Evolutionary conservation across 768 basidiomycete genomes (phyloP).

Genomic region (Tulasnella calospora): DNA sequence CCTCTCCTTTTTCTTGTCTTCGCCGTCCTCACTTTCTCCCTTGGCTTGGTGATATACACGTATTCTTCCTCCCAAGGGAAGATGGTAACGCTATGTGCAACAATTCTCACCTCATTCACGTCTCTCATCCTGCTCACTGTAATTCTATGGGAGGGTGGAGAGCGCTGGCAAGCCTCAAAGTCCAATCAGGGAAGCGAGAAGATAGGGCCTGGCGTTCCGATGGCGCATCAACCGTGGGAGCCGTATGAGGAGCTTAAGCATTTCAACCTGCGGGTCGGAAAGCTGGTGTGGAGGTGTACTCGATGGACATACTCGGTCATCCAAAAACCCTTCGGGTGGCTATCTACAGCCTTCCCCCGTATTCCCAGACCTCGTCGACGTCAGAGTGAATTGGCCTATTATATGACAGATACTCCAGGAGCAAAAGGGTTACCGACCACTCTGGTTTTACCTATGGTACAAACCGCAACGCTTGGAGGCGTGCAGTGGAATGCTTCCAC

Average conservation of each 20-base stretch:
- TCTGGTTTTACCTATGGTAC: neutral
- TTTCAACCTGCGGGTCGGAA: neutral
- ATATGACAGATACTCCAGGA: too few relatives aligned
- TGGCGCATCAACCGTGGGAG: neutral
- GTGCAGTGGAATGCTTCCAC: neutral
- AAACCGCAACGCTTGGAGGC: neutral
- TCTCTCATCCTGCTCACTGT: constrained; percentile 26
- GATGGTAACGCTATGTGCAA: constrained; percentile 12
- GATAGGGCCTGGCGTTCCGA: neutral
- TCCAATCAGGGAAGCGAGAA: neutral
- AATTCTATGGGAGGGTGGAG: constrained; percentile 24
- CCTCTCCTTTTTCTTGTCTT: constrained; percentile 27
- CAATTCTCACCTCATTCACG: constrained; percentile 21
- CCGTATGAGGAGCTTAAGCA: neutral
- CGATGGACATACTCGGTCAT: neutral
- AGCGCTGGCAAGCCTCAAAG: constrained; percentile 26
- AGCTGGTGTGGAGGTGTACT: neutral
- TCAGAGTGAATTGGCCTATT: too few relatives aligned
- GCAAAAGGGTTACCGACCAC: too few relatives aligned
- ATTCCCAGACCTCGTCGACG: too few relatives aligned
- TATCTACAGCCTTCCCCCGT: too few relatives aligned
- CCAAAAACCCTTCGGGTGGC: neutral
- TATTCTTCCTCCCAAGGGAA: constrained; percentile 20
- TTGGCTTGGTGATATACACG: constrained; percentile 25
- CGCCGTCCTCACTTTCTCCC: constrained; percentile 27